Evolutionary conservation across 805 yeast genomes (phyloP).

Genomic region (Metahyphopichia silvanorum): DNA sequence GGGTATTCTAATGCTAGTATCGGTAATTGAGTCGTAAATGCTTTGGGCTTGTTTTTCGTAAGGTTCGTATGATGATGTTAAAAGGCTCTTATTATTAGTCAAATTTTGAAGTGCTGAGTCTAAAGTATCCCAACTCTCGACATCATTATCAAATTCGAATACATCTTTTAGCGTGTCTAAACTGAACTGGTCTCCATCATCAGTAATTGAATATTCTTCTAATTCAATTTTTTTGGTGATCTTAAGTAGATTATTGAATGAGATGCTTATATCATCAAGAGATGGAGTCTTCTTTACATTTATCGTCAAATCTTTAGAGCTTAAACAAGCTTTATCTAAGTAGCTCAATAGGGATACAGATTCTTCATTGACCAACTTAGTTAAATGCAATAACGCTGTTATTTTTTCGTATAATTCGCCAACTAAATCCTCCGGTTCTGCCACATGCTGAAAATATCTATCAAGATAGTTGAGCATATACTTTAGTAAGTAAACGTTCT

Average conservation of each 20-base stretch:
- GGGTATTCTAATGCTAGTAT: not conserved
- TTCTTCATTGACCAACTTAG: too few relatives aligned
- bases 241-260: conserved; percentile 2
- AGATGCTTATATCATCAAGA: not conserved
- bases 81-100: not conserved
- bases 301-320: conserved; percentile 2
- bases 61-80: not conserved
- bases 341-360: too few relatives aligned
- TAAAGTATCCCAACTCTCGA: conserved; percentile 2
- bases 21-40: conserved; percentile 1
- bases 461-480: conserved; percentile 1
- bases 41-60: conserved; percentile 2
- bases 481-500: not conserved
- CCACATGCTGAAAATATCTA: not conserved
- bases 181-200: not conserved
- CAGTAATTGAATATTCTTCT: conserved; percentile 2
- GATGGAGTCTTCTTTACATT: not conserved
- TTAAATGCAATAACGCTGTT: too few relatives aligned
- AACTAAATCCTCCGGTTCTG: not conserved
- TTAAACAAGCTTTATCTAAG: conserved; percentile 1
- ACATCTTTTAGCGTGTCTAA: conserved; percentile 3
- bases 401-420: not conserved
- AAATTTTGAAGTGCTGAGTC: not conserved
- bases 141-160: conserved; percentile 5
- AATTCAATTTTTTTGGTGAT: conserved; percentile 6